Evolutionary conservation across 2,329 filamentous ascomycete genomes (phyloP).

Genomic region (Colletotrichum liriopes): DNA sequence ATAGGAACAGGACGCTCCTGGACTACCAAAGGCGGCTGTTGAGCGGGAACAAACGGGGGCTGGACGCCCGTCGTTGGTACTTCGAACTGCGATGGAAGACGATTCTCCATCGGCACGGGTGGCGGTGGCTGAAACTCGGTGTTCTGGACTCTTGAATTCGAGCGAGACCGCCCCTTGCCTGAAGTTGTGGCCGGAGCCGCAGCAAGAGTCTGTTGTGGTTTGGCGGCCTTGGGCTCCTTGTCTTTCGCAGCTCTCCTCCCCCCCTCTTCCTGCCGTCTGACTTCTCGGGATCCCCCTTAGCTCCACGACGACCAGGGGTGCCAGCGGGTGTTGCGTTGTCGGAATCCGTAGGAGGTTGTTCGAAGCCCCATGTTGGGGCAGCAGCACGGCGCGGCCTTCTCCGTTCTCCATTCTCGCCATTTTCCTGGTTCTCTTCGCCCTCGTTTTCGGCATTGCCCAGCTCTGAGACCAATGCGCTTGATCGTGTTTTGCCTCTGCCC

Average conservation of each 20-base stretch:
- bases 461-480: constrained; percentile 77
- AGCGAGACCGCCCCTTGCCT: constrained; percentile 67
- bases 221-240: constrained; percentile 60
- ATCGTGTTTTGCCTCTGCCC: constrained; percentile 70
- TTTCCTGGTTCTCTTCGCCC: constrained; percentile 69
- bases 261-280: constrained; percentile 56
- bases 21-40: constrained; percentile 41
- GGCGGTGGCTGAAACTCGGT: constrained; percentile 58
- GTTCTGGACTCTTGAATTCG: constrained; percentile 66
- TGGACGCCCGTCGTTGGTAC: constrained; percentile 59
- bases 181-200: constrained; percentile 59
- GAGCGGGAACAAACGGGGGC: constrained; percentile 57
- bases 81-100: constrained; percentile 62
- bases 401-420: constrained; percentile 72
- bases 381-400: constrained; percentile 75
- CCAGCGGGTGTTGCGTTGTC: constrained; percentile 72
- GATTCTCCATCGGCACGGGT: constrained; percentile 58
- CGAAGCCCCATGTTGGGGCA: constrained; percentile 81
- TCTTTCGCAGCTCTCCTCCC: constrained; percentile 58
- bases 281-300: constrained; percentile 62
- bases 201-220: constrained; percentile 57
- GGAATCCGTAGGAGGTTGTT: constrained; percentile 71
- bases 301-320: constrained; percentile 70
- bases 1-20: constrained; percentile 56
- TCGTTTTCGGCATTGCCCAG: constrained; percentile 73